Conservation (phyloP, 768 basidiomycete species). For the Lactarius vividus region DNA sequence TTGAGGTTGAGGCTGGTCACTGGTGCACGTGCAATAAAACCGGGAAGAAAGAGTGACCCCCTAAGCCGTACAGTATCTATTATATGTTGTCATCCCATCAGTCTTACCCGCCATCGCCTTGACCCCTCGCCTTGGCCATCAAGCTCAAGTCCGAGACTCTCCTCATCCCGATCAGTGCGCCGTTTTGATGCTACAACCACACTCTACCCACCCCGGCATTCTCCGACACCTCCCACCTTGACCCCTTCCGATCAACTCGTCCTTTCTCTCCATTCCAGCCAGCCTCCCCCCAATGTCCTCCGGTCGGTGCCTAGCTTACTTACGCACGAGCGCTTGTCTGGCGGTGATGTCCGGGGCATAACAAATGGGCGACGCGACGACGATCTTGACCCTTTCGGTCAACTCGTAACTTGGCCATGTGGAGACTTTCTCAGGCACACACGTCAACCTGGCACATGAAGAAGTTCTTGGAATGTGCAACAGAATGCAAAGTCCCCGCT, state of each 20-base stretch:
- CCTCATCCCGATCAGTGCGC: not conserved
- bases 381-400: not conserved
- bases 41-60: not conserved
- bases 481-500: not conserved
- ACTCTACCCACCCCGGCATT: not conserved
- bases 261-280: no score
- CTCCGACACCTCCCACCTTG: not conserved
- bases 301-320: no score
- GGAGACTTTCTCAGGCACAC: not conserved
- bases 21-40: slow-evolving; percentile 19
- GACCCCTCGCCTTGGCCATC: not conserved
- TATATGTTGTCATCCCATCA: not conserved
- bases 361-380: not conserved
- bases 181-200: not conserved
- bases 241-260: not conserved
- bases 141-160: not conserved
- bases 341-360: not conserved
- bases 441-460: not conserved
- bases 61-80: not conserved
- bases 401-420: not conserved
- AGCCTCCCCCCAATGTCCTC: no score
- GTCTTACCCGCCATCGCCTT: not conserved
- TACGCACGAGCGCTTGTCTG: no score
- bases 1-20: not conserved
- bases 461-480: not conserved